A percentile compares a stretch with the other conserved stretches of the same genome.
Evolutionary conservation across 805 yeast genomes (phyloP).

Genomic region (Maudiozyma pseudohumilis): DNA sequence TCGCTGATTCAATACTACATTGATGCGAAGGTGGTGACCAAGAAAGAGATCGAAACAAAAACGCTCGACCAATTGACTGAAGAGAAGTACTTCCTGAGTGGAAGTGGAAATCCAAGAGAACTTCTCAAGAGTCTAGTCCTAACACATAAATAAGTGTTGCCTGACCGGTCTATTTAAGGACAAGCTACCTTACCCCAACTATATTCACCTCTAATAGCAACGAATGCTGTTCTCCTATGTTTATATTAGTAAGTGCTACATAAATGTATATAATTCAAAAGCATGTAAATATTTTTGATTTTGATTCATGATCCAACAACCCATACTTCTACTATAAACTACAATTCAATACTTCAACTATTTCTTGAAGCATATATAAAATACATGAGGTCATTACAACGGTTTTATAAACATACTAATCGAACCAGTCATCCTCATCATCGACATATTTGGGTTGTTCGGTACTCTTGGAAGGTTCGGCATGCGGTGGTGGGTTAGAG

Average conservation of each 20-base stretch:
- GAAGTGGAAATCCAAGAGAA: slow-evolving; percentile 57
- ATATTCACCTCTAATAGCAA: too few relatives aligned
- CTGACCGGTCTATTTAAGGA: too few relatives aligned
- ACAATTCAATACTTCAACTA: too few relatives aligned
- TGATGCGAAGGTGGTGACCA: slow-evolving; percentile 33
- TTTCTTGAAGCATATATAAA: too few relatives aligned
- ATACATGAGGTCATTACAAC: too few relatives aligned
- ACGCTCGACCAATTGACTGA: slow-evolving; percentile 32
- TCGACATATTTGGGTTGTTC: slow-evolving; percentile 23
- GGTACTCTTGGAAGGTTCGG: slow-evolving; percentile 1
- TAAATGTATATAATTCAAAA: too few relatives aligned
- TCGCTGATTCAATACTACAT: slow-evolving; percentile 34
- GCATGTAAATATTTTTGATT: too few relatives aligned
- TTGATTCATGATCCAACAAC: too few relatives aligned
- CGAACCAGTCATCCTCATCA: slow-evolving; percentile 29
- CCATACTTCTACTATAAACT: too few relatives aligned
- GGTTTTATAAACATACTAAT: slow-evolving; percentile 10
- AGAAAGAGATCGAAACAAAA: slow-evolving; percentile 27
- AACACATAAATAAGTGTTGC: slow-evolving; percentile 10
- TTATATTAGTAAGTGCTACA: too few relatives aligned
- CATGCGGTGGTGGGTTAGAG: background rate
- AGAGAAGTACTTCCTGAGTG: slow-evolving; percentile 46
- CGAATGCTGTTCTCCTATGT: too few relatives aligned
- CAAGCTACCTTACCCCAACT: too few relatives aligned
- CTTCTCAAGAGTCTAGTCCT: slow-evolving; percentile 31